These are phyloP conservation scores for Exophiala oligosperma DNA, from an alignment of 2,329 filamentous ascomycete genomes.

Conservation along the genomic window DNA sequence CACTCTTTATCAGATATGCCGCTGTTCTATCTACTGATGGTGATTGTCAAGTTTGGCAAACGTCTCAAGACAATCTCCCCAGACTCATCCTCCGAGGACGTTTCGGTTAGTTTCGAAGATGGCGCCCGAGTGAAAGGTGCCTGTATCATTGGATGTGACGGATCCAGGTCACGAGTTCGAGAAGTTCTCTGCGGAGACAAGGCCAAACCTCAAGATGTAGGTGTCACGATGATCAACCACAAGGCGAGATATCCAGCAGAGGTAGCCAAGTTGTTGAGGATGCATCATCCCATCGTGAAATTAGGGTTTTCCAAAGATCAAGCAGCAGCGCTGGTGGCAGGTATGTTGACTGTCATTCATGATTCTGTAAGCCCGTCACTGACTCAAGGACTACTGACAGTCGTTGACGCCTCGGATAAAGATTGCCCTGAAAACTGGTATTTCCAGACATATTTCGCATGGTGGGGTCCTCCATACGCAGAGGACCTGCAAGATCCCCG, in stretches of 20 bases:
- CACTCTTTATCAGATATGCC: neutral
- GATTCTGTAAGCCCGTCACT: neutral
- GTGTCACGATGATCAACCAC: slow-evolving; percentile 7
- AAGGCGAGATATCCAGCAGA: neutral
- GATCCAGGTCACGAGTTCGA: slow-evolving; percentile 29
- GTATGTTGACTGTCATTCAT: neutral
- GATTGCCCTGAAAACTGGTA: slow-evolving; percentile 1
- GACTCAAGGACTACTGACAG: neutral
- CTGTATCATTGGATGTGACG: slow-evolving; percentile 30
- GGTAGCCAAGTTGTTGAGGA: neutral
- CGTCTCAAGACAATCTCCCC: neutral
- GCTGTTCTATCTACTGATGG: neutral
- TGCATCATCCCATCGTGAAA: slow-evolving; percentile 10
- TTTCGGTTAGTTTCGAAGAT: slow-evolving; percentile 21
- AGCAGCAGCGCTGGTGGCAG: neutral
- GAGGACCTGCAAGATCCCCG: neutral
- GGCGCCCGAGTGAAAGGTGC: slow-evolving; percentile 15
- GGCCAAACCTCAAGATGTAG: neutral
- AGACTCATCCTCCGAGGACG: neutral
- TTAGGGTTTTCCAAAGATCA: neutral
- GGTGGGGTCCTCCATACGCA: neutral
- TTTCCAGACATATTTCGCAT: neutral
- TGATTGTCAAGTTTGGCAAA: neutral
- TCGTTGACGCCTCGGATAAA: slow-evolving; percentile 5
- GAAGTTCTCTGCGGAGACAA: slow-evolving; percentile 12